Percentiles rank a stretch among this genome's conserved stretches.
These are phyloP conservation scores for Fusarium burgessii DNA, from an alignment of 2,329 filamentous ascomycete species.

Conservation along the genomic window DNA sequence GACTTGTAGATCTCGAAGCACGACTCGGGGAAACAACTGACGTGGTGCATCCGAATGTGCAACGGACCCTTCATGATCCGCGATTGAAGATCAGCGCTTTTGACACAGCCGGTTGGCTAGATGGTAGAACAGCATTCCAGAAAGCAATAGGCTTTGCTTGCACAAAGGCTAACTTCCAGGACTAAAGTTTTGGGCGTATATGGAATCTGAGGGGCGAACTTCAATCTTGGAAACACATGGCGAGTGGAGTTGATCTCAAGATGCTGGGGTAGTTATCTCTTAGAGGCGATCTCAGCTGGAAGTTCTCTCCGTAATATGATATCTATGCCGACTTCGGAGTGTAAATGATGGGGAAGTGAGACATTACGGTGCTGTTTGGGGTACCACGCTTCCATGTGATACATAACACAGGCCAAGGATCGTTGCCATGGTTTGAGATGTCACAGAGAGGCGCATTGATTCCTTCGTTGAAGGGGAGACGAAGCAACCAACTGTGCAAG, in stretches of 20 bases:
- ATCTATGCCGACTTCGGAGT: conserved; percentile 23
- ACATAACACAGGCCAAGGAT: conserved; percentile 17
- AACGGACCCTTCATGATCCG: conserved; percentile 25
- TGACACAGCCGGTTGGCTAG: conserved; percentile 11
- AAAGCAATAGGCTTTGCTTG: conserved; percentile 7
- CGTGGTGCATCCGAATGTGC: conserved; percentile 16
- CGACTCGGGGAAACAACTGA: conserved; percentile 24
- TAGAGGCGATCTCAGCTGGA: not conserved
- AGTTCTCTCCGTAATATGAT: not conserved
- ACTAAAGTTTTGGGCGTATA: conserved; percentile 7
- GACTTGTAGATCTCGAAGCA: conserved; percentile 26
- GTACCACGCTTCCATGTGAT: conserved; percentile 14
- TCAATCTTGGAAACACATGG: conserved; percentile 33
- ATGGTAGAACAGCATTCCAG: conserved; percentile 26
- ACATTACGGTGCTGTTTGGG: conserved; percentile 25
- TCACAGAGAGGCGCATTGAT: conserved; percentile 1
- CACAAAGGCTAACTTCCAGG: conserved; percentile 1
- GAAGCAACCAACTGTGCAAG: not conserved
- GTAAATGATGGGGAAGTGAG: conserved; percentile 25
- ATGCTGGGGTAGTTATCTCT: conserved; percentile 5
- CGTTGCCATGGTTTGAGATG: conserved; percentile 23
- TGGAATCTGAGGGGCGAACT: conserved; percentile 8
- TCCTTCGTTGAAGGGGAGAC: not conserved
- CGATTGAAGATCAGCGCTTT: conserved; percentile 22
- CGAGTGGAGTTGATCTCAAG: conserved; percentile 28